Evolutionary conservation across 2,329 filamentous ascomycete genomes (phyloP), one percentile per base, ranked within the genome.

Genomic region (Knufia petricola): DNA sequence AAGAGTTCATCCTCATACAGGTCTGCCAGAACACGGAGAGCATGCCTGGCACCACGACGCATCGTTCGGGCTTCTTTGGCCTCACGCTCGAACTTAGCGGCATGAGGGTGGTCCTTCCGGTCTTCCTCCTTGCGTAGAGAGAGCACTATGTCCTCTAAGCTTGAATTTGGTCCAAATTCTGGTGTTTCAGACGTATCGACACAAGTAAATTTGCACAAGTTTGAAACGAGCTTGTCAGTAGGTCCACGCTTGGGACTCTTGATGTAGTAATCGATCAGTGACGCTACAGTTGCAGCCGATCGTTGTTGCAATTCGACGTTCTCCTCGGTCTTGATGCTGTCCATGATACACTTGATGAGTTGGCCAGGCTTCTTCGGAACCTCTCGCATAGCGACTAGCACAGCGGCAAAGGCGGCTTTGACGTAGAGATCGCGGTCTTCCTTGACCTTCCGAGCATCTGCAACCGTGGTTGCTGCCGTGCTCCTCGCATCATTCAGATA

Each of bases 71-170:
- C 94, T 39, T 86, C 86, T 66, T 82, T 90, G 24, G 87, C 87
- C 66, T 98, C 92, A 54, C 77, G 79, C 28, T 92, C 92, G 67
- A 89, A 96, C 61, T 87, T 89, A 26, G 80, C 87, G 21, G 87
- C 87, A 69, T 96, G 90, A 1, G 85, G 80, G 59, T 95, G 89
- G 59, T 98, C 92, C 56, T 89, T 83, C 38, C 92, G 79, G 61
- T 98, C 92, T 66, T 98, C 92, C 63, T 98, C 92, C 67, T 98
- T 98, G 58, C 90, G 87, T 65, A 98, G 81, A 0, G 92, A 96
- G 13, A 98, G 69, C 49, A 98, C 92, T 12, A 84, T 83, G 55
- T 82, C 81, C 39, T 83, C 85, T 60, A 94, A 83, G 37, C 73
- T 65, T 1, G 84, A 85, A 60, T 96, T 92, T 23, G 85, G 82